phyloP scores from a whole-genome alignment of 2,329 filamentous ascomycete species.

The Berkeleyomyces basicola region DNA sequence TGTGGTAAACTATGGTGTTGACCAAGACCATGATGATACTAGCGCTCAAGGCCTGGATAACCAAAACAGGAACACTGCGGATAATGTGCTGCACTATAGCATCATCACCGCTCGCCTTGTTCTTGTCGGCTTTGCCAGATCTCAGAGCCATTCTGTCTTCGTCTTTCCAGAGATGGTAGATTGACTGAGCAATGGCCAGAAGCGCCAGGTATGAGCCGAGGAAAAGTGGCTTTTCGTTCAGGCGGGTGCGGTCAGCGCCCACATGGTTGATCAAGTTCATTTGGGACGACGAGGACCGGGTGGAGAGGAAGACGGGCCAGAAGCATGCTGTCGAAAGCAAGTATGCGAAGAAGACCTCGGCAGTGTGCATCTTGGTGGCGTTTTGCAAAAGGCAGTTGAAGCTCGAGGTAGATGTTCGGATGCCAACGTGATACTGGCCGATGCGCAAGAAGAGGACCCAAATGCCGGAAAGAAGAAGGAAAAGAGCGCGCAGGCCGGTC shows the following conservation, averaged over 20 bases:
- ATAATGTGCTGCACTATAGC: slow-evolving; percentile 10
- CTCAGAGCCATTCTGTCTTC: slow-evolving; percentile 45
- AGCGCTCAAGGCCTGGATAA: slow-evolving; percentile 22
- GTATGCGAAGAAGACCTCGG: slow-evolving; percentile 63
- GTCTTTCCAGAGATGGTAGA: slow-evolving; percentile 54
- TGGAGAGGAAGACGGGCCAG: slow-evolving; percentile 66
- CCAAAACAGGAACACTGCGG: slow-evolving; percentile 4
- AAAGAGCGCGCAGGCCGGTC: slow-evolving; percentile 54
- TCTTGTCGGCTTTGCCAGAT: slow-evolving; percentile 16
- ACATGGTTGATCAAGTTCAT: slow-evolving; percentile 59
- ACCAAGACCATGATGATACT: slow-evolving; percentile 26
- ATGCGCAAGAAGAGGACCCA: slow-evolving; percentile 73
- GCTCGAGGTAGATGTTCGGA: slow-evolving; percentile 52
- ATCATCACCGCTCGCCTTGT: slow-evolving; percentile 5
- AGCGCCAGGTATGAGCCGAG: slow-evolving; percentile 53
- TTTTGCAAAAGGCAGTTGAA: slow-evolving; percentile 46
- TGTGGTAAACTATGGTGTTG: slow-evolving; percentile 42
- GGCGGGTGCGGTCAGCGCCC: slow-evolving; percentile 51
- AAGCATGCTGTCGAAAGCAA: slow-evolving; percentile 62
- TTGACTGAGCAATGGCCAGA: slow-evolving; percentile 53
- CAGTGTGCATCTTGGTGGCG: slow-evolving; percentile 40
- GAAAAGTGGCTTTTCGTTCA: slow-evolving; percentile 81
- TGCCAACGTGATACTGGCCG: slow-evolving; percentile 60
- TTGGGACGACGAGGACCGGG: slow-evolving; percentile 39
- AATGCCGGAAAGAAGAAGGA: slow-evolving; percentile 62